Conservation (phyloP, 495 filamentous ascomycete species). For the Hypomontagnella submonticulosa region DNA sequence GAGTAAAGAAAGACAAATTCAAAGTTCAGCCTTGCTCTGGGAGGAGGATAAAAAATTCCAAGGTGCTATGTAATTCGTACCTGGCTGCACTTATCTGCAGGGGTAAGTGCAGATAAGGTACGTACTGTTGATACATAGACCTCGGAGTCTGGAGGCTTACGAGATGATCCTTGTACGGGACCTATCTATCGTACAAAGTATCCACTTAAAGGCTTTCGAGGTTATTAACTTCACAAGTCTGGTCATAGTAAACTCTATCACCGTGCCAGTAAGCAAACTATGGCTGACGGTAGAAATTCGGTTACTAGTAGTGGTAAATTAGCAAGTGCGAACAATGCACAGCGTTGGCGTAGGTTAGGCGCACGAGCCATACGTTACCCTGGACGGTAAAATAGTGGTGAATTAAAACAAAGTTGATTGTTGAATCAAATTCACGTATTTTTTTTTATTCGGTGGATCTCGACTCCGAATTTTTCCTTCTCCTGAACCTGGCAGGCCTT, state of each 20-base stretch:
- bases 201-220: no score
- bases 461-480: conserved; percentile 39
- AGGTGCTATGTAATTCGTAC: conserved; percentile 29
- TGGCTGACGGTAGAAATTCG: conserved; percentile 29
- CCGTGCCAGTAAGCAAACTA: neutral
- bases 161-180: conserved; percentile 12
- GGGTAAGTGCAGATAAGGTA: conserved; percentile 29
- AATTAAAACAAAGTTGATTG: conserved; percentile 6
- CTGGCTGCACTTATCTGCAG: conserved; percentile 29
- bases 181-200: no score
- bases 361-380: conserved; percentile 9
- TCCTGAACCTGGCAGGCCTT: conserved; percentile 31
- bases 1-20: conserved; percentile 32
- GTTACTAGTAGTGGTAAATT: neutral
- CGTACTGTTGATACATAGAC: no score
- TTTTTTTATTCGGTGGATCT: conserved; percentile 14
- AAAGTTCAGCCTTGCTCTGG: conserved; percentile 44
- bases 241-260: conserved; percentile 14
- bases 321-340: neutral
- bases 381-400: no score
- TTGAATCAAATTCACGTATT: conserved; percentile 28
- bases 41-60: conserved; percentile 44
- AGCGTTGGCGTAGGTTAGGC: neutral
- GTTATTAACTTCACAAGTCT: neutral
- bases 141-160: no score